Evolutionary conservation across 2,329 filamentous ascomycete genomes (phyloP).

Genomic region (Juglanconis juglandina): DNA sequence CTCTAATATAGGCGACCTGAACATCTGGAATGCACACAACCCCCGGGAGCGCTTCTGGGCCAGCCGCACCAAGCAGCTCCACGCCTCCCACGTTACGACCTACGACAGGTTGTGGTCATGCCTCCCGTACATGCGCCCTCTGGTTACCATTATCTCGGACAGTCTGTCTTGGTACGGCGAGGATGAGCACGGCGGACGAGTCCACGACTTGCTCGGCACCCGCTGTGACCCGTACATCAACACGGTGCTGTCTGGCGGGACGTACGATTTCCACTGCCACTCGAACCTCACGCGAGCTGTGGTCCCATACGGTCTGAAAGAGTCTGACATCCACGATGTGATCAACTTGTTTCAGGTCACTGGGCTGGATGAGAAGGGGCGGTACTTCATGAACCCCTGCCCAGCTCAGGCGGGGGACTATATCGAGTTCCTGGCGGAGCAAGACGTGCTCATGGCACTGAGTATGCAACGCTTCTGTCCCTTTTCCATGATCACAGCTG

Average conservation of each 20-base stretch:
- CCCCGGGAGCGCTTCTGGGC: constrained; percentile 83
- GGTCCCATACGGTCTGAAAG: constrained; percentile 62
- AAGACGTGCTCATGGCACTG: constrained; percentile 63
- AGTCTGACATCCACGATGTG: constrained; percentile 78
- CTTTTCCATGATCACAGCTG: constrained; percentile 28
- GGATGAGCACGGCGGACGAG: constrained; percentile 61
- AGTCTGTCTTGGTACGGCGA: constrained; percentile 59
- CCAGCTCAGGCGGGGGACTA: constrained; percentile 54
- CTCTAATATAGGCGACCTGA: constrained; percentile 61
- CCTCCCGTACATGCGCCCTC: constrained; percentile 71
- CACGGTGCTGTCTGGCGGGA: constrained; percentile 63
- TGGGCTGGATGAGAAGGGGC: constrained; percentile 65
- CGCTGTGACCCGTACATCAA: constrained; percentile 84
- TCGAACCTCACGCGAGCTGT: constrained; percentile 76
- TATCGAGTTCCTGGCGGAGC: constrained; percentile 78
- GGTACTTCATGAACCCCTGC: constrained; percentile 71
- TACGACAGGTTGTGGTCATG: constrained; percentile 75
- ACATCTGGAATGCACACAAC: constrained; percentile 75
- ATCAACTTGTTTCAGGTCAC: constrained; percentile 86
- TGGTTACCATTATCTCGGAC: constrained; percentile 69
- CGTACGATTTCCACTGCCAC: constrained; percentile 81
- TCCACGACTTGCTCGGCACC: constrained; percentile 79
- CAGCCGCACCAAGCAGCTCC: constrained; percentile 71
- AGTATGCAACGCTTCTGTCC: constrained; percentile 36
- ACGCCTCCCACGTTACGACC: constrained; percentile 69